phyloP scores from a whole-genome alignment of 2,329 filamentous ascomycete genomes.

The Colletotrichum endophyticum region DNA sequence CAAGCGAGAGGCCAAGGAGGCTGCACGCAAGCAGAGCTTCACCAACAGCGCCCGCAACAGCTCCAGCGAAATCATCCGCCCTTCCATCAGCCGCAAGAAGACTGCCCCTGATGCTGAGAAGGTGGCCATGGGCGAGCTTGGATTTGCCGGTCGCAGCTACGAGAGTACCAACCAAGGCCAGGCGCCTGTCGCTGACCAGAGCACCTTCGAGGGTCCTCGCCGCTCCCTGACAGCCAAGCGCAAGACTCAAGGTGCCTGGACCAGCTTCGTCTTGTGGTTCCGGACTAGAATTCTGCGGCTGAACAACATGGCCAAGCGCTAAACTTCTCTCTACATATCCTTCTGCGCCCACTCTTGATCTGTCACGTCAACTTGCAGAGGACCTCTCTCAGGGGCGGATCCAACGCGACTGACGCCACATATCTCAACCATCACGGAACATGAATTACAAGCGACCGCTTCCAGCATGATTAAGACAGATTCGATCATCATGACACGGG shows the following conservation, averaged over 20 bases:
- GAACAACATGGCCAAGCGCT: constrained; percentile 27
- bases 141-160: constrained; percentile 52
- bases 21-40: constrained; percentile 44
- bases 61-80: constrained; percentile 33
- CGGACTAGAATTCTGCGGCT: constrained; percentile 59
- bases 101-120: constrained; percentile 42
- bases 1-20: constrained; percentile 11
- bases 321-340: background rate
- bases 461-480: background rate
- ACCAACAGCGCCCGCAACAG: constrained; percentile 34
- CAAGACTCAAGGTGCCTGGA: constrained; percentile 67
- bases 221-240: constrained; percentile 58
- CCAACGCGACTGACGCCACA: background rate
- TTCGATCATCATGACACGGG: background rate
- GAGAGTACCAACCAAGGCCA: constrained; percentile 41
- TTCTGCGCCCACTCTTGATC: background rate
- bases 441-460: background rate
- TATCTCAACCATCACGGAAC: background rate
- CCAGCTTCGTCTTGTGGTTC: constrained; percentile 67
- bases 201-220: constrained; percentile 46
- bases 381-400: background rate
- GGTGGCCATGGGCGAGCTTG: constrained; percentile 26
- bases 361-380: background rate
- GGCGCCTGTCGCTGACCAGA: constrained; percentile 43
- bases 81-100: constrained; percentile 30